Evolutionary conservation across 2,329 filamentous ascomycete genomes (phyloP), one percentile per base, ranked within the genome.

Genomic region (Waltergamsia citrina): DNA sequence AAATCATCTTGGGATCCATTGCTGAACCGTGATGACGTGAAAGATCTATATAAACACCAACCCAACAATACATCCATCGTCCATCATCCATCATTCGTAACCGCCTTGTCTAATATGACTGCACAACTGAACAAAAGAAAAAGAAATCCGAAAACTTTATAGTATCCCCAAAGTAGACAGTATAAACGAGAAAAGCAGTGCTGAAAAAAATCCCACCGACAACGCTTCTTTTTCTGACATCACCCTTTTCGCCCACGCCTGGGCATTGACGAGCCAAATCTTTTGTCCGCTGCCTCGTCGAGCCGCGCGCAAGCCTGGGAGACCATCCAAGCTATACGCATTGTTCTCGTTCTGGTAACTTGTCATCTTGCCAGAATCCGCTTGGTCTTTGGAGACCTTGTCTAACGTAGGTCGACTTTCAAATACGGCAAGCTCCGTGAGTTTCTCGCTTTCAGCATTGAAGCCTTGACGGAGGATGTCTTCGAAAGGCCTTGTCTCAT

Each of bases 261-360:
- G 48, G 22, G 43, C 41, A 32, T 71, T 62, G 14, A 60, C 60
- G 12, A 66, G 19, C 47, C 60, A 61, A 26, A 74, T 37, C 38
- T 50, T 54, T 52, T 76, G 60, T 3, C 70, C 69, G 3, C 51
- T 53, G 19, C 62, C 63, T 29, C 62, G 58, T 40, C 74, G 60
- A 16, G 74, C 75, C 5, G 59, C 58, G 36, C 58, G 63, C 43
- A 81, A 48, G 0, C 74, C 75, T 0, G 74, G 70, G 15, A 79
- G 53, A 2, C 71, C 73, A 42, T 81, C 76, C 29, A 81, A 57
- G 49, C 71, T 76, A 30, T 47, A 42, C 3, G 58, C 45, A 44
- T 82, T 83, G 43, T 65, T 69, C 40, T 62, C 49, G 16, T 58
- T 60, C 47, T 75, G 75, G 45, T 80, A 83, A n/a, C 59, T 54